Evolutionary conservation across 495 filamentous ascomycete genomes (phyloP).

Genomic region (Xeromyces bisporus): DNA sequence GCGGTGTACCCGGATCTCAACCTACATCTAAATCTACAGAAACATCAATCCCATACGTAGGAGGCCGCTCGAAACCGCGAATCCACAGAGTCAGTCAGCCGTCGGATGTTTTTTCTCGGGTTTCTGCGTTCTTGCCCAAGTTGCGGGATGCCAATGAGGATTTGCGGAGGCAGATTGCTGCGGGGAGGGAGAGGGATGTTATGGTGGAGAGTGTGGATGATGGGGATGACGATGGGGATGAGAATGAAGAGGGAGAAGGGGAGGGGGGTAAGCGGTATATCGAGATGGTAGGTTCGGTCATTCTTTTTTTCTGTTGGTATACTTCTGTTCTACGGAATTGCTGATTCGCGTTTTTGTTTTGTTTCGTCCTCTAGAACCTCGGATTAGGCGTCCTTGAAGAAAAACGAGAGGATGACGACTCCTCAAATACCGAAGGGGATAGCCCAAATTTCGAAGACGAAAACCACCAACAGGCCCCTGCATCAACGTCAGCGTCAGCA

Average conservation of each 20-base stretch:
- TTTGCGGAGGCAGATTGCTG: slow-evolving; percentile 24
- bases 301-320: slow-evolving; percentile 1
- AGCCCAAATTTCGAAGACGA: neutral
- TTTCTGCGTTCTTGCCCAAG: slow-evolving; percentile 30
- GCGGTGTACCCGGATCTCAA: neutral
- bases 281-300: slow-evolving; percentile 28
- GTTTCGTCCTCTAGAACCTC: slow-evolving; percentile 19
- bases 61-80: slow-evolving; percentile 18
- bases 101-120: slow-evolving; percentile 19
- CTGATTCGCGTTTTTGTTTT: slow-evolving; percentile 1
- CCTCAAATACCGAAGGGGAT: slow-evolving; percentile 6
- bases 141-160: slow-evolving; percentile 33
- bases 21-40: neutral
- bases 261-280: slow-evolving; percentile 26
- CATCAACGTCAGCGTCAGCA: neutral
- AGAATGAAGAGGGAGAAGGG: no score
- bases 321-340: neutral
- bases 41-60: slow-evolving; percentile 11
- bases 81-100: slow-evolving; percentile 15
- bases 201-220: slow-evolving; percentile 21
- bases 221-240: slow-evolving; percentile 13
- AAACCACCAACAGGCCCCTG: slow-evolving; percentile 3
- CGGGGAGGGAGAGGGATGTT: slow-evolving; percentile 17
- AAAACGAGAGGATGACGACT: slow-evolving; percentile 13
- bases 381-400: slow-evolving; percentile 37